These are phyloP conservation scores for Conringia planisiliqua DNA, from an alignment of 345 rosid species.

Conservation along the genomic window DNA sequence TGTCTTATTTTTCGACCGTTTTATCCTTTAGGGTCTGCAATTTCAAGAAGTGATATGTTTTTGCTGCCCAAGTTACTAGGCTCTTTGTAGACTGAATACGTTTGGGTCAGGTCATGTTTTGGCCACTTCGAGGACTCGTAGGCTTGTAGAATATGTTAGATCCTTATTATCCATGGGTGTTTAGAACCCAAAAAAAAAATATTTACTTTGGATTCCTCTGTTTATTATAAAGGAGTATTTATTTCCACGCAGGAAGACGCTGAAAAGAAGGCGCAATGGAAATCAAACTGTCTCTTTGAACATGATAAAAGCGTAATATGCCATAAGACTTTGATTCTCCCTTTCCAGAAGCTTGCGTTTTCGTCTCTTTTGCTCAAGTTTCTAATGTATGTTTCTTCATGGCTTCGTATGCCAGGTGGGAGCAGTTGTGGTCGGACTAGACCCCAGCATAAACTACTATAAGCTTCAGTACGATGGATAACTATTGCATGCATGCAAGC, in stretches of 20 bases:
- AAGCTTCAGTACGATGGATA: conserved; percentile 80
- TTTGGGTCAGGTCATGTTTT: conserved; percentile 5
- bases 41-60: neutral
- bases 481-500: conserved; percentile 3
- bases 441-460: conserved; percentile 76
- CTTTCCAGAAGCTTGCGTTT: conserved; percentile 14
- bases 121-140: neutral
- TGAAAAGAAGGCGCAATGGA: conserved; percentile 61
- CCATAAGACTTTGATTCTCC: conserved; percentile 14
- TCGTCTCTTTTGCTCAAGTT: neutral
- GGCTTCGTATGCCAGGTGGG: conserved; percentile 62
- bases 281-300: conserved; percentile 54
- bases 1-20: neutral
- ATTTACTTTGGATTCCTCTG: neutral
- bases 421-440: conserved; percentile 90
- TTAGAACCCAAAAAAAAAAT: neutral
- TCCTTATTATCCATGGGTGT: neutral
- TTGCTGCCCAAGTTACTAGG: neutral
- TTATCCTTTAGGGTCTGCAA: neutral
- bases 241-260: conserved; percentile 67
- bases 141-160: neutral
- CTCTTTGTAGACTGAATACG: neutral
- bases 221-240: neutral
- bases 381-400: conserved; percentile 23
- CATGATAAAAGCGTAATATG: conserved; percentile 72